Percentiles rank a stretch among this genome's conserved stretches.
phyloP scores from a whole-genome alignment of 192 early-diverging fungal genomes.

The Geranomyces michiganensis region DNA sequence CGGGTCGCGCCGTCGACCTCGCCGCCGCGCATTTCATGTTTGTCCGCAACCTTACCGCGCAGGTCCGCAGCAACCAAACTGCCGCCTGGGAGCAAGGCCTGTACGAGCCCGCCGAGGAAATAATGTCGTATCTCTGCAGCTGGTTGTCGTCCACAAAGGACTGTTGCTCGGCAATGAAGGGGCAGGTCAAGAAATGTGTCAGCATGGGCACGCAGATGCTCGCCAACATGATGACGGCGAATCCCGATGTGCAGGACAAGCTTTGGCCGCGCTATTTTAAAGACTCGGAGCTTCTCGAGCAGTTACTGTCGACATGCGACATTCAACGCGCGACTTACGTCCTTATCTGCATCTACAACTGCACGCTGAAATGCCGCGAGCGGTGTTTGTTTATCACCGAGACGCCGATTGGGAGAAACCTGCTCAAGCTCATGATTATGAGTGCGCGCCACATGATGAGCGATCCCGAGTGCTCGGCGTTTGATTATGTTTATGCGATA shows the following conservation, averaged over 20 bases:
- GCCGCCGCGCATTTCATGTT: slow-evolving; percentile 41
- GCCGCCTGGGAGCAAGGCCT: slow-evolving; percentile 40
- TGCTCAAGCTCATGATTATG: slow-evolving; percentile 23
- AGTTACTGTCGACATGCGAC: slow-evolving; percentile 38
- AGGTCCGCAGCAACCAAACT: slow-evolving; percentile 42
- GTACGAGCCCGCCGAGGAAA: slow-evolving; percentile 43
- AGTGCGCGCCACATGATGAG: slow-evolving; percentile 12
- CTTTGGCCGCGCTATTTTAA: slow-evolving; percentile 51
- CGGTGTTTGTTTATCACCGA: slow-evolving; percentile 35
- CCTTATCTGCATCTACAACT: slow-evolving; percentile 49
- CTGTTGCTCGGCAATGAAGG: slow-evolving; percentile 36
- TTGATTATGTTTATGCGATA: slow-evolving; percentile 39
- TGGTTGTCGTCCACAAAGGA: slow-evolving; percentile 42
- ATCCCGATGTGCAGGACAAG: slow-evolving; percentile 46
- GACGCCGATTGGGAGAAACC: slow-evolving; percentile 17
- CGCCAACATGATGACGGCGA: slow-evolving; percentile 57
- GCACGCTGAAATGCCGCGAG: slow-evolving; percentile 38
- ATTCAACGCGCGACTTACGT: slow-evolving; percentile 38
- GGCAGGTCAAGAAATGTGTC: slow-evolving; percentile 32
- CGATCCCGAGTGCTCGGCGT: slow-evolving; percentile 15
- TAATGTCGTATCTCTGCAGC: slow-evolving; percentile 42
- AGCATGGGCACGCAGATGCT: slow-evolving; percentile 53
- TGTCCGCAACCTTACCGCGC: slow-evolving; percentile 49
- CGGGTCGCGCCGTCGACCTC: slow-evolving; percentile 33
- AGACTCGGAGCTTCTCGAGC: slow-evolving; percentile 41